Conservation (phyloP, 2,329 filamentous ascomycete genomes). For the Trichoderma atrobrunneum region DNA sequence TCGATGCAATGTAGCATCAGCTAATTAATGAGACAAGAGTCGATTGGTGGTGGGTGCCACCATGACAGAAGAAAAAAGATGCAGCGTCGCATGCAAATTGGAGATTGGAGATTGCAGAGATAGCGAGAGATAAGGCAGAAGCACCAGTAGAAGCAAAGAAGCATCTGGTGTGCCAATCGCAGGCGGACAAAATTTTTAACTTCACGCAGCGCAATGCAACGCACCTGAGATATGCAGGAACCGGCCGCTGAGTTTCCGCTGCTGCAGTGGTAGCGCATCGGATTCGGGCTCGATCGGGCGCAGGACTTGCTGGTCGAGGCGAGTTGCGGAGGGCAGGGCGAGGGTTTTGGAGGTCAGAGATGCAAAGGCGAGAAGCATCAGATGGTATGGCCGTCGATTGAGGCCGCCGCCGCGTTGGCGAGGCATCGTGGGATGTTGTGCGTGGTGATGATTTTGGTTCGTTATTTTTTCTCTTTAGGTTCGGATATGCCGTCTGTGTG, state of each 20-base stretch:
- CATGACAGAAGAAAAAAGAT: not conserved
- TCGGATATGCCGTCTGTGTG: not conserved
- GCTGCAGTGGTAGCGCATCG: slow-evolving; percentile 13
- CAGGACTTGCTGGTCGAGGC: slow-evolving; percentile 9
- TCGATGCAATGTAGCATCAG: not conserved
- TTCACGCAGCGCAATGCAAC: slow-evolving; percentile 26
- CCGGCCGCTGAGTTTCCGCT: slow-evolving; percentile 61
- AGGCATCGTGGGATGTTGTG: not conserved
- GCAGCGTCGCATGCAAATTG: slow-evolving; percentile 2
- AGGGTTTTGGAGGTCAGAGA: not conserved
- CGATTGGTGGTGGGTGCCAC: not conserved
- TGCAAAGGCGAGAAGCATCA: slow-evolving; percentile 2
- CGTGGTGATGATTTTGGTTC: not conserved
- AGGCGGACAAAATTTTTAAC: not conserved
- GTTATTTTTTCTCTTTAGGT: not conserved
- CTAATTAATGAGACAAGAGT: not conserved
- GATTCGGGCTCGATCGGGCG: not conserved
- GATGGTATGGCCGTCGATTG: not conserved
- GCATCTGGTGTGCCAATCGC: not conserved
- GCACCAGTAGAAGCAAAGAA: not conserved
- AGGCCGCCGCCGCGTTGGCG: slow-evolving; percentile 4
- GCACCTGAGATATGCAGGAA: slow-evolving; percentile 88
- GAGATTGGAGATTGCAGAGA: not conserved
- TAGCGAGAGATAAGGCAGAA: not conserved
- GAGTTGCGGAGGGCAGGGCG: not conserved